Percentiles rank a stretch among this genome's conserved stretches.
Conservation (phyloP, 495 filamentous ascomycete genomes). For the Echria macrotheca region DNA sequence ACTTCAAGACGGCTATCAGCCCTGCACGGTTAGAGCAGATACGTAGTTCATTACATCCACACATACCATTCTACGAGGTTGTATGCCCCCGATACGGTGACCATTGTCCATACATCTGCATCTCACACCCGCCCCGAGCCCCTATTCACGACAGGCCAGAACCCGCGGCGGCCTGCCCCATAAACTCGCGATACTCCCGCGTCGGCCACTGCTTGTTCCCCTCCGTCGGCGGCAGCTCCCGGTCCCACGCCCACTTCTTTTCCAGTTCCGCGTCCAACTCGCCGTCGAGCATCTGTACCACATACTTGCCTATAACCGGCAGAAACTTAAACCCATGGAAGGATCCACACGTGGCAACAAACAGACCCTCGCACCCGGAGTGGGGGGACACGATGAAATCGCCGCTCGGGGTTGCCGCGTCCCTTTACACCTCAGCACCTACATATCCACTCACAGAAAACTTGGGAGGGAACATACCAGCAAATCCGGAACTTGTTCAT, state of each 20-base stretch:
- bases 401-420: conserved; percentile 33
- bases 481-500: conserved; percentile 30
- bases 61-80: too few relatives aligned
- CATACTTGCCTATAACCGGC: conserved; percentile 51
- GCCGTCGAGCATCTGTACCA: conserved; percentile 49
- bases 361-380: conserved; percentile 37
- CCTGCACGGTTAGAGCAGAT: too few relatives aligned
- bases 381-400: conserved; percentile 53
- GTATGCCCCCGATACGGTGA: too few relatives aligned
- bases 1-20: too few relatives aligned
- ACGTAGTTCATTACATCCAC: too few relatives aligned
- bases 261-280: conserved; percentile 33
- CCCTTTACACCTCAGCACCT: conserved; percentile 15
- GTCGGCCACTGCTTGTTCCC: not conserved
- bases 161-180: too few relatives aligned
- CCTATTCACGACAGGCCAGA: too few relatives aligned
- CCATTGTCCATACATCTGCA: too few relatives aligned
- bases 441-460: not conserved
- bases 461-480: conserved; percentile 22
- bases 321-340: conserved; percentile 53
- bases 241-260: conserved; percentile 50
- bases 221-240: not conserved
- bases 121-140: too few relatives aligned
- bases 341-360: conserved; percentile 35
- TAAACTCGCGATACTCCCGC: not conserved